Evolutionary conservation across 2,329 filamentous ascomycete genomes (phyloP), one percentile per base, ranked within the genome.

Genomic region (Amylocarpus encephaloides): DNA sequence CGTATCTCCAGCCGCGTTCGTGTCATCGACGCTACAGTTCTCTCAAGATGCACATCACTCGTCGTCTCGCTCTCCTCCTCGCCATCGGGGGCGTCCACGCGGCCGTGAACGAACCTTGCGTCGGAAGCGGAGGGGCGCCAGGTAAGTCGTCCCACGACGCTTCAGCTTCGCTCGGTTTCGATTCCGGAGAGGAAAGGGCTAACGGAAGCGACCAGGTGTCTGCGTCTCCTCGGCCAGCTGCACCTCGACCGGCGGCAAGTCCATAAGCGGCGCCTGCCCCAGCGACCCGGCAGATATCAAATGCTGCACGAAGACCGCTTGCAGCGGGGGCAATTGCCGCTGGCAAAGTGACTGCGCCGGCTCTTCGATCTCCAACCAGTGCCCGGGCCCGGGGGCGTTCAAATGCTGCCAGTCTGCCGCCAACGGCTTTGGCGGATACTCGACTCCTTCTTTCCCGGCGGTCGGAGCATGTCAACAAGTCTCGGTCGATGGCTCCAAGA

Each of bases 261-360:
- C 43, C 43, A 45, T 45, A 10, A 5, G 7, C 16, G 30, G 30
- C 32, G 43, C 43, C 43, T 46, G 43, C 6, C 43, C 43, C 6
- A 26, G 6, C 33, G 43, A 46, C 33, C 32, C 43, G 2, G 43
- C 43, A 15, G 32, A 36, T 12, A 22, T 46, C 18, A 46, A 46
- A 46, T 36, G 43, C 32, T 46, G 43, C 32, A 46, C 43, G 11
- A 46, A 46, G 16, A 22, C 42, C 22, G 19, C n/a, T 29, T 44
- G 42, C n/a, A 13, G 15, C 9, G 19, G n/a, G 2, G 18, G 42
- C 7, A 35, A 19, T 15, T 46, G 43, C 16, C 30, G 18, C n/a
- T 46, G 43, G 43, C 18, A 29, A 12, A 35, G 32, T 10, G 43
- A 36, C n/a, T 46, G 32, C 18, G 18, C 43, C 9, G 32, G 32